A percentile compares a stretch with the other conserved stretches of the same genome.
Evolutionary conservation across 2,329 filamentous ascomycete species (phyloP).

Genomic region (Fusarium solani-melongenae): DNA sequence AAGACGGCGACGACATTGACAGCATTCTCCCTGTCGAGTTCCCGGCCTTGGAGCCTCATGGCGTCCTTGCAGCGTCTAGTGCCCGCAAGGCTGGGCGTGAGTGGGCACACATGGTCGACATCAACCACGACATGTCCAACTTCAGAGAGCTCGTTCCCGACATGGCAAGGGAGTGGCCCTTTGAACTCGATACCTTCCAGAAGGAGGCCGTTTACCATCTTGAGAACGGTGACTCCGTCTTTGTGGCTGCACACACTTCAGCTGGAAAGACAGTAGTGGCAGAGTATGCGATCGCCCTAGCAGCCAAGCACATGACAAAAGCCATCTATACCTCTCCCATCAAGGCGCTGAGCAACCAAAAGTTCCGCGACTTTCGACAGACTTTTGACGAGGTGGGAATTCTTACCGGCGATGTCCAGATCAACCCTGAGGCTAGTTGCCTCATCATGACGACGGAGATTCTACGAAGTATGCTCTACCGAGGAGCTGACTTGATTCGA

Average conservation of each 20-base stretch:
- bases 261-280: slow-evolving; percentile 98
- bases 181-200: slow-evolving; percentile 97
- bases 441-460: slow-evolving; percentile 99
- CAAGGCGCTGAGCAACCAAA: slow-evolving; percentile 98
- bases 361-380: slow-evolving; percentile 93
- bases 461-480: slow-evolving; percentile 96
- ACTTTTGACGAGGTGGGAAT: slow-evolving; percentile 97
- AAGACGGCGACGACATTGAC: slow-evolving; percentile 77
- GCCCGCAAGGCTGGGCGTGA: slow-evolving; percentile 82
- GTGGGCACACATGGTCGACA: slow-evolving; percentile 99
- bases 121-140: slow-evolving; percentile 92
- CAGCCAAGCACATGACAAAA: slow-evolving; percentile 99
- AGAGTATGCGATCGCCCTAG: slow-evolving; percentile 96
- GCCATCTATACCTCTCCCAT: slow-evolving; percentile 99
- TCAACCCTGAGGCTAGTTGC: slow-evolving; percentile 96
- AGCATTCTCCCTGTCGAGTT: slow-evolving; percentile 91
- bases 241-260: slow-evolving; percentile 97
- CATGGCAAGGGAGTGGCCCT: slow-evolving; percentile 96
- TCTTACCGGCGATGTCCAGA: slow-evolving; percentile 96
- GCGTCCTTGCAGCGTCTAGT: slow-evolving; percentile 77
- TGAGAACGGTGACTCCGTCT: slow-evolving; percentile 95
- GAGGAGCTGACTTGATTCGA: slow-evolving; percentile 92
- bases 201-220: slow-evolving; percentile 99
- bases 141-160: slow-evolving; percentile 93
- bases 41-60: slow-evolving; percentile 86